phyloP scores from a whole-genome alignment of 495 filamentous ascomycete species.

The Geopyxis carbonaria region DNA sequence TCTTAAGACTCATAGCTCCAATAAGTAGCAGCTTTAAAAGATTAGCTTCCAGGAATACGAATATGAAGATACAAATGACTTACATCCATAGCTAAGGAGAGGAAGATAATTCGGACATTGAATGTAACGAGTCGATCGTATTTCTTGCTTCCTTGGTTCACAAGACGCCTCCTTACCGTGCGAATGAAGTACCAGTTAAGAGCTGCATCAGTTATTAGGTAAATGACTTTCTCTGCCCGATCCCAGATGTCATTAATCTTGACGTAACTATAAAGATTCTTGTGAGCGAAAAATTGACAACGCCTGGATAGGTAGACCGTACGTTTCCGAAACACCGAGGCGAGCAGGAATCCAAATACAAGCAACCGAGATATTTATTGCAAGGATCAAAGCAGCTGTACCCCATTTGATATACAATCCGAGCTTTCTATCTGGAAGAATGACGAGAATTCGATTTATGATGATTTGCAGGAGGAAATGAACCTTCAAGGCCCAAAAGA shows the following conservation, averaged over 20 bases:
- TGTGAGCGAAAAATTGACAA: neutral
- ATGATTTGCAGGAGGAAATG: conserved; percentile 34
- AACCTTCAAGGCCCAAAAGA: conserved; percentile 29
- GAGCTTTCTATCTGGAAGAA: conserved; percentile 22
- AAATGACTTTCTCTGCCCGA: conserved; percentile 32
- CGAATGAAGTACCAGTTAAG: conserved; percentile 36
- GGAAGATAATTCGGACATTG: conserved; percentile 34
- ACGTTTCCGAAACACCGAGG: conserved; percentile 23
- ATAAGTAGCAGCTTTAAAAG: conserved; percentile 9
- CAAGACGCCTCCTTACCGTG: conserved; percentile 30
- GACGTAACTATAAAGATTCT: conserved; percentile 22
- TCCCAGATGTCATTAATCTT: conserved; percentile 36
- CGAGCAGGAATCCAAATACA: conserved; percentile 36
- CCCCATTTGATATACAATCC: conserved; percentile 28
- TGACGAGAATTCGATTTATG: conserved; percentile 33
- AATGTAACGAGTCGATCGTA: conserved; percentile 34
- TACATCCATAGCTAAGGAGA: conserved; percentile 36
- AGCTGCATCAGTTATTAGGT: conserved; percentile 30
- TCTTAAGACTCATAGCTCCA: conserved; percentile 17
- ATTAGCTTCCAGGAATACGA: neutral
- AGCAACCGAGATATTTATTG: conserved; percentile 33
- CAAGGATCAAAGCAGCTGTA: conserved; percentile 28
- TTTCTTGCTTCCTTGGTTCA: conserved; percentile 33
- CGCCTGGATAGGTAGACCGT: neutral
- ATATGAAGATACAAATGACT: neutral